Evolutionary conservation across 345 rosid genomes (phyloP), one percentile per base, ranked within the genome.

Genomic region (Populus ilicifolia): DNA sequence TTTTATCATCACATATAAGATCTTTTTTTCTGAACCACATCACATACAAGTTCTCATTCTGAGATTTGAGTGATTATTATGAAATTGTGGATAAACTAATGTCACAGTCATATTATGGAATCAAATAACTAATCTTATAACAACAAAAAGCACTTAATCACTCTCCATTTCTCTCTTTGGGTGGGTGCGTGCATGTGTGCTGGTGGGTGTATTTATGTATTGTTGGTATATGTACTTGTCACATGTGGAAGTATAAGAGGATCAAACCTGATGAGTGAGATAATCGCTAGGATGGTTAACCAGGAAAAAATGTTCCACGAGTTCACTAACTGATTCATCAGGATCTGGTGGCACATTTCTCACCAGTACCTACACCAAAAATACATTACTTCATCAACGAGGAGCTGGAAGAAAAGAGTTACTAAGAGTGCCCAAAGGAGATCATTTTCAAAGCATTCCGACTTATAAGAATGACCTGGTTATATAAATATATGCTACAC

Each of bases 301-400:
- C 54, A 88, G 84, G 81, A 95, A 93, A 80, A 92, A 93, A 77
- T 95, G 99, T 70, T 93, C 94, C 70, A 93, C 94, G 44, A 89
- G 93, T 77, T 95, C 92, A 79, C 88, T 76, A 44, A 92, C 86
- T 2, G 99, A 89, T 88, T 95, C 99, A 83, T 95, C 92, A 68
- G 94, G 92, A 79, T 95, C 98, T 14, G 93, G 94, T 27, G 99
- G 98, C 72, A 93, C 91, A 77, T 93, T 95, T 81, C 91, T 89
- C 7, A 92, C 93, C 69, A 95, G 85, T 7, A 95, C 99, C 98
- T 95, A 77, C 12, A 80, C 75, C 67, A 75, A 76, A 74, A 12
- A 75, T 50, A 72, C 65, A 67, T 1, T 74, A 52, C 63, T 65
- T 27, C 33, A 46, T 50, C 67, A 70, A 65, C 67, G 50, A 79